A percentile compares a stretch with the other conserved stretches of the same genome.
phyloP scores from a whole-genome alignment of 202 grass and related monocot species.

The Schoenoplectus triqueter region DNA sequence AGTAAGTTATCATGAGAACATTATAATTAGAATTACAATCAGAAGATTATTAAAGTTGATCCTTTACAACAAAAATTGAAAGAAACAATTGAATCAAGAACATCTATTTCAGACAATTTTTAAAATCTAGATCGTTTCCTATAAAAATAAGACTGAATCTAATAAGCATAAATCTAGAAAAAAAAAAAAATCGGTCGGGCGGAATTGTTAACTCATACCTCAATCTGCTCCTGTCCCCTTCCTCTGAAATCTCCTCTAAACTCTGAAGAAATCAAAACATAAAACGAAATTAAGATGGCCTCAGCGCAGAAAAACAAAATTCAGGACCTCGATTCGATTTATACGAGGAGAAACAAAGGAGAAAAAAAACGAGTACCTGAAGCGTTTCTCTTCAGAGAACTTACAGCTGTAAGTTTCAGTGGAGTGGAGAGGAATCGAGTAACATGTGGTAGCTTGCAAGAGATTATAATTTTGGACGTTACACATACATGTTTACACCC shows the following conservation, averaged over 20 bases:
- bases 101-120: neutral
- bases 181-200: neutral
- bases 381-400: slow-evolving; percentile 31
- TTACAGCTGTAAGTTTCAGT: neutral
- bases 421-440: neutral
- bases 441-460: slow-evolving; percentile 33
- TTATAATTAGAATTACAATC: neutral
- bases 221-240: neutral
- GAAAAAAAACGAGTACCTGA: neutral
- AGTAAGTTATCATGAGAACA: neutral
- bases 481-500: neutral
- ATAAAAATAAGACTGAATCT: neutral
- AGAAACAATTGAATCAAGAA: neutral
- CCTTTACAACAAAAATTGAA: slow-evolving; percentile 9
- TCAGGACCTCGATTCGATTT: neutral
- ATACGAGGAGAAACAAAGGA: neutral
- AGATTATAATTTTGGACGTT: slow-evolving; percentile 38
- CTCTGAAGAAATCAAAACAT: slow-evolving; percentile 9
- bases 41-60: neutral
- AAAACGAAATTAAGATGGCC: neutral
- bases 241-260: neutral
- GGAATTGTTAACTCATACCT: neutral
- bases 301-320: neutral
- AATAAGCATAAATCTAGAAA: neutral
- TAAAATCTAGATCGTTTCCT: neutral